These are phyloP conservation scores for Pogostemon cablin DNA, from an alignment of 257 asterid species.

Conservation along the genomic window DNA sequence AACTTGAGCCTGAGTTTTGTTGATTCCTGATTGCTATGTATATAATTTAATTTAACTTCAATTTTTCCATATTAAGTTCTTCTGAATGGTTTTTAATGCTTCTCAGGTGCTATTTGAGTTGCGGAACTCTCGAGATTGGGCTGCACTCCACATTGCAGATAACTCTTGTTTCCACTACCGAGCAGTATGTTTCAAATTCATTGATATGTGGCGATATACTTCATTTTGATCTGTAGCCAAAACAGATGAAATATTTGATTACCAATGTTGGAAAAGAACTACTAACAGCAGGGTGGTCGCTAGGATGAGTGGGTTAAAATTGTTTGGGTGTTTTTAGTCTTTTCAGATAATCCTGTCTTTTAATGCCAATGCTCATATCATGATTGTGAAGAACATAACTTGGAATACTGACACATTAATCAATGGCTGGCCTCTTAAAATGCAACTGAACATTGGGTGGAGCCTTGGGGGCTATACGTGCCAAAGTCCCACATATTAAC, in stretches of 20 bases:
- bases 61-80: conserved; percentile 24
- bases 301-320: background rate
- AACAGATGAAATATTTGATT: conserved; percentile 24
- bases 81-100: conserved; percentile 25
- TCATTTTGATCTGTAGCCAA: conserved; percentile 9
- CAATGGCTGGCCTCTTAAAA: conserved; percentile 1
- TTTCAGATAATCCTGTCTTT: conserved; percentile 1
- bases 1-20: background rate
- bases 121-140: conserved; percentile 69
- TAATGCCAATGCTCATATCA: conserved; percentile 1
- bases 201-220: conserved; percentile 15
- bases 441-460: background rate
- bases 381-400: background rate
- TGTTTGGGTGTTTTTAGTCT: background rate
- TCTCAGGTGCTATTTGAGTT: conserved; percentile 69
- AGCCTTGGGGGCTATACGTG: background rate
- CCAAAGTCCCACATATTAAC: background rate
- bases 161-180: conserved; percentile 97
- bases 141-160: conserved; percentile 89
- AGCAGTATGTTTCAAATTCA: conserved; percentile 58
- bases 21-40: background rate
- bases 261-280: background rate
- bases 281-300: background rate
- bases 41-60: conserved; percentile 1
- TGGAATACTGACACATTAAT: background rate